Evolutionary conservation across 805 yeast genomes (phyloP).

Genomic region (Candida cerambycidarum): DNA sequence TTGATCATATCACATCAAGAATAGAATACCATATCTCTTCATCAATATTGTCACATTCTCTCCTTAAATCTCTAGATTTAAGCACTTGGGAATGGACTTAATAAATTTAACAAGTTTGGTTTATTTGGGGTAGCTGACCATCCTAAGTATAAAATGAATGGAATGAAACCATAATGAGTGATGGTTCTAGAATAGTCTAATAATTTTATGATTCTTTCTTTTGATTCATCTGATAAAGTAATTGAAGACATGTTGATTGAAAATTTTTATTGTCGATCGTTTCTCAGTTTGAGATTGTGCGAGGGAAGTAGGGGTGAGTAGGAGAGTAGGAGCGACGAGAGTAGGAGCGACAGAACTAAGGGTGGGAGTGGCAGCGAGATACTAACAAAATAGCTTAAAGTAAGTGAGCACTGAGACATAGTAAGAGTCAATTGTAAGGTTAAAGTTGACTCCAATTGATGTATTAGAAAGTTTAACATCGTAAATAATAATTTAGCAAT

Average conservation of each 20-base stretch:
- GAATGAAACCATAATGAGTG: constrained; percentile 97
- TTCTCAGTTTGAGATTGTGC: background rate
- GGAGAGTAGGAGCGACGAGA: too few species aligned
- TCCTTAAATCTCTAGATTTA: constrained; percentile 27
- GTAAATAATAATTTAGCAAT: too few species aligned
- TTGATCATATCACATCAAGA: too few species aligned
- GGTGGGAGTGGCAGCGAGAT: background rate
- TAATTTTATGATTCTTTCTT: constrained; percentile 86
- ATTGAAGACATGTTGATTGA: constrained; percentile 18
- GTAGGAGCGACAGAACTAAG: background rate
- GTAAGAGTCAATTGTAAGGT: too few species aligned
- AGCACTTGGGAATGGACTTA: constrained; percentile 79
- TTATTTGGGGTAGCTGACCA: constrained; percentile 71
- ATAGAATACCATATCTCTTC: too few species aligned
- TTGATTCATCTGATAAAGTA: constrained; percentile 45
- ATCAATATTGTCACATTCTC: too few species aligned
- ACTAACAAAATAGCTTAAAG: too few species aligned
- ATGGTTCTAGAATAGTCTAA: constrained; percentile 80
- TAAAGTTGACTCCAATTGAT: too few species aligned
- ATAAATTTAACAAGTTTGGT: constrained; percentile 74
- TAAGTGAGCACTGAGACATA: too few species aligned
- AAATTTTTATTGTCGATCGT: constrained; percentile 8
- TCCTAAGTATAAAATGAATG: constrained; percentile 86
- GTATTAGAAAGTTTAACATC: too few species aligned
- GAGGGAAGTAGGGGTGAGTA: too few species aligned